Evolutionary conservation across 1,284 basidiomycete genomes (phyloP).

Genomic region (Paramarasmius palmivorus): DNA sequence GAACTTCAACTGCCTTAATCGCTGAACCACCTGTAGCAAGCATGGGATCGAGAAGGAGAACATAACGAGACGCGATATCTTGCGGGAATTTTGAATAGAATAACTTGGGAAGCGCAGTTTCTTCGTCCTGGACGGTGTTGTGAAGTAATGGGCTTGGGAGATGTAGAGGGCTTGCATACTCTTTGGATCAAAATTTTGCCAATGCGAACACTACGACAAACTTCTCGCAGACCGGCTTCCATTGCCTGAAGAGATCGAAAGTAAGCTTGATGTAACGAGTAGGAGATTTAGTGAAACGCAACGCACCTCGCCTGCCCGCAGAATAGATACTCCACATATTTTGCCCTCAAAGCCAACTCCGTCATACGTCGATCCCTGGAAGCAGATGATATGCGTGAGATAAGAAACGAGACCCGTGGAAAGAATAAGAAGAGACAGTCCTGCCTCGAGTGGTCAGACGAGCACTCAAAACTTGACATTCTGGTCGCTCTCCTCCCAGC

Average conservation of each 20-base stretch:
- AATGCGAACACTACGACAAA: conserved; percentile 89
- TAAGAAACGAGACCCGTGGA: neutral
- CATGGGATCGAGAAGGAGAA: conserved; percentile 97
- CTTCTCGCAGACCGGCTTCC: conserved; percentile 92
- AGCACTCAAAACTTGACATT: no score
- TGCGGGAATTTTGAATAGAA: conserved; percentile 93
- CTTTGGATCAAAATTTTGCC: conserved; percentile 95
- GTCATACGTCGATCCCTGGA: conserved; percentile 76
- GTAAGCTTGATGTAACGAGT: conserved; percentile 5
- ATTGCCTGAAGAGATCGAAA: conserved; percentile 67
- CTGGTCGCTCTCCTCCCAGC: no score
- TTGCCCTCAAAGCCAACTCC: conserved; percentile 93
- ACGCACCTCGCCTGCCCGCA: conserved; percentile 81
- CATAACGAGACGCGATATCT: conserved; percentile 91
- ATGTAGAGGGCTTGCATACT: conserved; percentile 39
- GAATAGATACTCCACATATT: conserved; percentile 93
- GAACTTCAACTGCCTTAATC: conserved; percentile 95
- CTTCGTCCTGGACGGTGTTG: conserved; percentile 72
- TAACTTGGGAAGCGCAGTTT: conserved; percentile 86
- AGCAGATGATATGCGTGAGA: neutral
- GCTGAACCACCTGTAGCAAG: conserved; percentile 97
- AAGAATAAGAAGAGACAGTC: no score
- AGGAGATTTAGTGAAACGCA: neutral
- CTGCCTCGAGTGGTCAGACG: no score
- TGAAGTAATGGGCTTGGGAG: conserved; percentile 1